phyloP scores from a whole-genome alignment of 192 early-diverging fungal genomes.

The Coemansia sp. region DNA sequence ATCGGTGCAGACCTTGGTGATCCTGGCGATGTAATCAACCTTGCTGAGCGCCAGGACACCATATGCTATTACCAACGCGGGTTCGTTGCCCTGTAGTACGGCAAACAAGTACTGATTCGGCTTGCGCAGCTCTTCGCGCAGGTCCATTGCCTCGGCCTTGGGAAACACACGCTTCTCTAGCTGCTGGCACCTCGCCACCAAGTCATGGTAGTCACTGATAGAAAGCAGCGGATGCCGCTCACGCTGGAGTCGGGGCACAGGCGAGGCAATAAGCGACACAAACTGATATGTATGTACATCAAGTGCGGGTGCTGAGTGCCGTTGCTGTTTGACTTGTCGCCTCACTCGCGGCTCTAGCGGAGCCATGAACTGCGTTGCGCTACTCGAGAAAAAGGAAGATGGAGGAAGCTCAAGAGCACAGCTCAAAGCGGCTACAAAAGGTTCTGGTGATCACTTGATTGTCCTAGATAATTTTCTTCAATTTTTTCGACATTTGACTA shows the following conservation, averaged over 20 bases:
- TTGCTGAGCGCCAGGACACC: conserved; percentile 13
- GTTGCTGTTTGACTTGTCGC: neutral
- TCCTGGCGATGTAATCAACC: conserved; percentile 14
- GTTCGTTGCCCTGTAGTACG: neutral
- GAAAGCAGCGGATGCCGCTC: conserved; percentile 2
- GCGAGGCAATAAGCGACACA: conserved; percentile 3
- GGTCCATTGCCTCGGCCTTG: conserved; percentile 28
- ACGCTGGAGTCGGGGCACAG: conserved; percentile 7
- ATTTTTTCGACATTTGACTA: neutral
- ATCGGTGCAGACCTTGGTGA: conserved; percentile 27
- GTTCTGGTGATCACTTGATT: neutral
- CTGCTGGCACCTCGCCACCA: conserved; percentile 20
- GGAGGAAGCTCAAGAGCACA: neutral
- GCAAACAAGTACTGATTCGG: conserved; percentile 22
- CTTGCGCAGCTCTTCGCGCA: conserved; percentile 15
- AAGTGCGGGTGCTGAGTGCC: neutral
- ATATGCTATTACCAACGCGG: conserved; percentile 5
- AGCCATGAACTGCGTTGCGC: neutral
- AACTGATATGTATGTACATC: neutral
- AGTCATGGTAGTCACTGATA: neutral
- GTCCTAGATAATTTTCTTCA: neutral
- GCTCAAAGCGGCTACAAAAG: no score
- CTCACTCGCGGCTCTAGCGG: neutral
- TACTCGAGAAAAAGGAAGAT: neutral
- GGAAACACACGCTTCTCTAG: conserved; percentile 28